Evolutionary conservation across 2,329 filamentous ascomycete genomes (phyloP).

Genomic region (Fusarium virguliforme): DNA sequence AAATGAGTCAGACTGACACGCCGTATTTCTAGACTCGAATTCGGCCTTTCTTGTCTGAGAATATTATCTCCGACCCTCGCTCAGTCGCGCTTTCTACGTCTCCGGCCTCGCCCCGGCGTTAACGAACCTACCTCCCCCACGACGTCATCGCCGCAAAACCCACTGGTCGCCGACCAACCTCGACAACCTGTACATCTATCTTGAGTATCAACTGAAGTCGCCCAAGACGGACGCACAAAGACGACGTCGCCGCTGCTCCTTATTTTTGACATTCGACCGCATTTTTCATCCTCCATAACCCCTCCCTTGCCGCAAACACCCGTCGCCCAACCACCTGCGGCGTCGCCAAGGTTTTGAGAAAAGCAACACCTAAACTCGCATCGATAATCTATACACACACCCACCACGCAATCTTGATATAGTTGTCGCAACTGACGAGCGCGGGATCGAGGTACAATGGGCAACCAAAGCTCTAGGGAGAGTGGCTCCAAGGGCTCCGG

Average conservation of each 20-base stretch:
- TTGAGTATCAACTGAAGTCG: slow-evolving; percentile 54
- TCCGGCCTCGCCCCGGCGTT: slow-evolving; percentile 48
- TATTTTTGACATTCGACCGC: slow-evolving; percentile 67
- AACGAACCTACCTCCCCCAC: slow-evolving; percentile 46
- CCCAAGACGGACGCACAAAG: slow-evolving; percentile 68
- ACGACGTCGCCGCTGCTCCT: slow-evolving; percentile 62
- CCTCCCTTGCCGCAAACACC: slow-evolving; percentile 28
- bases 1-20: slow-evolving; percentile 47
- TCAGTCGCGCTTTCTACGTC: slow-evolving; percentile 42
- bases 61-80: slow-evolving; percentile 47
- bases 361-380: slow-evolving; percentile 43
- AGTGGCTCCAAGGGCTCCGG: slow-evolving; percentile 68
- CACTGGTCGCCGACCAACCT: slow-evolving; percentile 40
- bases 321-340: slow-evolving; percentile 24
- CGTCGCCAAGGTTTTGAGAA: slow-evolving; percentile 33
- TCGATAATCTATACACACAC: slow-evolving; percentile 39
- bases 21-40: slow-evolving; percentile 39
- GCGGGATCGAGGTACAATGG: slow-evolving; percentile 67
- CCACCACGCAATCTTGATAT: slow-evolving; percentile 53
- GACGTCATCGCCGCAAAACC: slow-evolving; percentile 51
- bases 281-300: slow-evolving; percentile 70
- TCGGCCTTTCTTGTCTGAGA: slow-evolving; percentile 40
- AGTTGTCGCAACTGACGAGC: slow-evolving; percentile 45
- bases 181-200: slow-evolving; percentile 45
- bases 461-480: slow-evolving; percentile 81